phyloP scores from a whole-genome alignment of 345 rosid genomes.

The Litchi chinensis region DNA sequence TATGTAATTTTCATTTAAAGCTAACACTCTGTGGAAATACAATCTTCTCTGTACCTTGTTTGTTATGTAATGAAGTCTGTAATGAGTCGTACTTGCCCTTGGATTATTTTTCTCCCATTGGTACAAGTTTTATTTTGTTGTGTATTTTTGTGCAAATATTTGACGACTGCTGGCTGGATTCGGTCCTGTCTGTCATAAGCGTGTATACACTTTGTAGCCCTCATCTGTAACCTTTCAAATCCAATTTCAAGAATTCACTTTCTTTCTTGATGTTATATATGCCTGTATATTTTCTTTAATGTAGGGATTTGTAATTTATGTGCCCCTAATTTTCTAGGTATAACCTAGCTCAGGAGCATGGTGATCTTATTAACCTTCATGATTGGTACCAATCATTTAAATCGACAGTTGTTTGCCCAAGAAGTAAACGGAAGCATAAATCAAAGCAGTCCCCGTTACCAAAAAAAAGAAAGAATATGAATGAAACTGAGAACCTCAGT shows the following conservation, averaged over 20 bases:
- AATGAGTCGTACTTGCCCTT: constrained; percentile 1
- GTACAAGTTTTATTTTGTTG: neutral
- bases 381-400: constrained; percentile 97
- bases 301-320: constrained; percentile 1
- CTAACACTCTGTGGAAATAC: constrained; percentile 2
- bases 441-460: constrained; percentile 54
- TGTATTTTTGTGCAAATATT: neutral
- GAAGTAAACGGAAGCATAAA: constrained; percentile 49
- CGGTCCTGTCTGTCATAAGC: neutral
- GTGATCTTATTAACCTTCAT: constrained; percentile 82
- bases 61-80: neutral
- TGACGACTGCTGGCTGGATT: neutral
- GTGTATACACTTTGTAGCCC: neutral
- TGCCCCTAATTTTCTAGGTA: constrained; percentile 50
- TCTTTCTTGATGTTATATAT: neutral
- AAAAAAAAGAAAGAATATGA: constrained; percentile 61
- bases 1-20: neutral
- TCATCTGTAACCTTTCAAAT: neutral
- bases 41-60: neutral
- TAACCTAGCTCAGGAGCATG: constrained; percentile 80
- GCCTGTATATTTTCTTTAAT: neutral
- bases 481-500: constrained; percentile 49
- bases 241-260: neutral
- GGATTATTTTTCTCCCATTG: neutral
- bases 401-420: constrained; percentile 40